phyloP scores from a whole-genome alignment of 108 stramenopile genomes.

The Discostella pseudostelligera region DNA sequence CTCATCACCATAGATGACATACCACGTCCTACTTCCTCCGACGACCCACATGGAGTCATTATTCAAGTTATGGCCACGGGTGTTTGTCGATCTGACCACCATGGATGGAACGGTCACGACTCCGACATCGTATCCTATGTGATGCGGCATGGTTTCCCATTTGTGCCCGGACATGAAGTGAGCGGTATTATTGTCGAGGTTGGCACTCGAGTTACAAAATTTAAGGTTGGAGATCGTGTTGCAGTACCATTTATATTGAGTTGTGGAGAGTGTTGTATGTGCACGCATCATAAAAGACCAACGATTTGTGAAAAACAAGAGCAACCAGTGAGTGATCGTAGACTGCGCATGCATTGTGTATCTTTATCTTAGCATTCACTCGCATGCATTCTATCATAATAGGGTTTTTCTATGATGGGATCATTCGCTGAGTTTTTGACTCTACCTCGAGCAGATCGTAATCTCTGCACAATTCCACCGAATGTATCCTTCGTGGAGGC shows the following conservation, averaged over 20 bases:
- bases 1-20: background rate
- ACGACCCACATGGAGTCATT: slow-evolving; percentile 48
- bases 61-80: slow-evolving; percentile 76
- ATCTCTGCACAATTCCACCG: slow-evolving; percentile 53
- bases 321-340: slow-evolving; percentile 42
- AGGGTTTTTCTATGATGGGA: slow-evolving; percentile 67
- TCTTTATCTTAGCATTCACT: background rate
- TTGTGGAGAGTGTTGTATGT: slow-evolving; percentile 66
- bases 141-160: slow-evolving; percentile 55
- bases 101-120: slow-evolving; percentile 85
- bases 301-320: slow-evolving; percentile 69
- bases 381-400: background rate
- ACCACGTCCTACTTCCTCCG: background rate
- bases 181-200: slow-evolving; percentile 67
- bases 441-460: slow-evolving; percentile 63
- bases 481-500: slow-evolving; percentile 71
- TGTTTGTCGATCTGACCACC: slow-evolving; percentile 80
- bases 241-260: slow-evolving; percentile 76
- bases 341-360: too few species aligned
- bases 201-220: slow-evolving; percentile 31
- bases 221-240: slow-evolving; percentile 63
- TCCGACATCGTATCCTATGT: slow-evolving; percentile 45
- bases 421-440: slow-evolving; percentile 73
- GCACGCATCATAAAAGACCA: slow-evolving; percentile 34
- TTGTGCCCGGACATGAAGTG: slow-evolving; percentile 78